Evolutionary conservation across 768 basidiomycete genomes (phyloP).

Genomic region (Porphyrellus cyaneotinctus): DNA sequence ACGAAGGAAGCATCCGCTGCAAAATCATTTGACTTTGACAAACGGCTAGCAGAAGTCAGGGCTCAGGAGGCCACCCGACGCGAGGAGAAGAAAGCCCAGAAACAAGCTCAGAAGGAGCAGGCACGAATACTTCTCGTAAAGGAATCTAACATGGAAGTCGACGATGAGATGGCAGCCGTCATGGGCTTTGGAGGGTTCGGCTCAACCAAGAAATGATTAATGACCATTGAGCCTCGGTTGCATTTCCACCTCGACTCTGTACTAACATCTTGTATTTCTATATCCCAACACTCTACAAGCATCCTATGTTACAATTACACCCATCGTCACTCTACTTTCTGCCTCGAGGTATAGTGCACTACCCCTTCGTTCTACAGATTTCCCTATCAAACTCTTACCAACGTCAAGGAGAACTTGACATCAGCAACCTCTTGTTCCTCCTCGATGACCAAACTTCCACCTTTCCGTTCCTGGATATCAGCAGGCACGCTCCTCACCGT

Average conservation of each 20-base stretch:
- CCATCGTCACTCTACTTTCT: background rate
- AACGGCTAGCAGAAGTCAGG: slow-evolving; percentile 79
- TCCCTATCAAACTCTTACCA: slow-evolving; percentile 41
- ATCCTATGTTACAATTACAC: background rate
- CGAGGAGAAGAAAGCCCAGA: slow-evolving; percentile 72
- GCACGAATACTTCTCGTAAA: slow-evolving; percentile 62
- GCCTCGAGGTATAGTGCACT: slow-evolving; percentile 23
- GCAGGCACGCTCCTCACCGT: slow-evolving; percentile 70
- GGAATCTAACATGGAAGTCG: slow-evolving; percentile 43
- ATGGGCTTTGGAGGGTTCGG: slow-evolving; percentile 96
- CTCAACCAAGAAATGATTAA: slow-evolving; percentile 71
- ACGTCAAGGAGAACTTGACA: slow-evolving; percentile 66
- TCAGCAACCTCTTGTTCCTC: slow-evolving; percentile 88
- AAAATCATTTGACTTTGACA: slow-evolving; percentile 93
- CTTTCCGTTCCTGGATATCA: slow-evolving; percentile 51
- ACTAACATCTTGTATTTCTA: slow-evolving; percentile 17
- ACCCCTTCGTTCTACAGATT: background rate
- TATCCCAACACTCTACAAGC: slow-evolving; percentile 3
- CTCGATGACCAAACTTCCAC: slow-evolving; percentile 58
- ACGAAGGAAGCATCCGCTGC: slow-evolving; percentile 78
- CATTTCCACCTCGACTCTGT: slow-evolving; percentile 4
- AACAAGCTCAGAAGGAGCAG: slow-evolving; percentile 74
- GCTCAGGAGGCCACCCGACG: slow-evolving; percentile 64
- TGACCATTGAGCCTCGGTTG: background rate
- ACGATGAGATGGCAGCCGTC: slow-evolving; percentile 67